Base-by-base conservation (phyloP, 78 protist species). In the Creolimax fragrantissima region DNA sequence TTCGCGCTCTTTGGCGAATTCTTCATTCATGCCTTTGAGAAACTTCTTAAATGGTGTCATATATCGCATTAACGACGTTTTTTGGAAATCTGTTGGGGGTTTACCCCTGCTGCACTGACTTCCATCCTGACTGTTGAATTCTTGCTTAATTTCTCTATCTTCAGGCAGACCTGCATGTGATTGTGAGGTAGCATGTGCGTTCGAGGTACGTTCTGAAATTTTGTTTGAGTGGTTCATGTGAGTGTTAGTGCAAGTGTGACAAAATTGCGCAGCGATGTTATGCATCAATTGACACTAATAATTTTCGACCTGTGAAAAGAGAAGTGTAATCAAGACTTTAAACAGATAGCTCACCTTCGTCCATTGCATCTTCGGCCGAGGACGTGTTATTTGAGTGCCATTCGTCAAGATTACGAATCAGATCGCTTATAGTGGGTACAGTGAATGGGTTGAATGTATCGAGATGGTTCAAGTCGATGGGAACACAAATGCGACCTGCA, bases 401-500 rank as follows among this genome's bases (percentile, higher is more conserved):
- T 2, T 86, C 90, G 11, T 86, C 44, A 4, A 86, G 4, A 37
- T 86, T 36, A 6, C 44, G 5, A 32, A 86, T 32, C 2, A 86
- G 44, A n/a, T 89, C 91, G 5, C 47, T 44, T 41, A 89, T 11
- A 43, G 94, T 93, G 17, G 94, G 94, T 44, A 93, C 94, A 11
- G 66, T 81, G 3, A 45, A 37, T 7, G 94, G 92, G 4, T 89
- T 84, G 42, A 93, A 93, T 36, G 4, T 32, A 43, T 42, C 92
- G 17, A 81, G 47, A 43, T 3, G 39, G 41, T 3, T 41, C 42
- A 41, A 32, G 44, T 91, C 92, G 32, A 95, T 84, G 3, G 96
- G 96, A 7, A 93, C 95, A 45, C 96, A 95, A 42, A 92, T 91
- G 41, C 93, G 93, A 4, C 93, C 92, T 89, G 85, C 3, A 4